Percentiles rank a stretch among this genome's conserved stretches.
Conservation (phyloP, 2,329 filamentous ascomycete species). For the Colletotrichum brevisporum region DNA sequence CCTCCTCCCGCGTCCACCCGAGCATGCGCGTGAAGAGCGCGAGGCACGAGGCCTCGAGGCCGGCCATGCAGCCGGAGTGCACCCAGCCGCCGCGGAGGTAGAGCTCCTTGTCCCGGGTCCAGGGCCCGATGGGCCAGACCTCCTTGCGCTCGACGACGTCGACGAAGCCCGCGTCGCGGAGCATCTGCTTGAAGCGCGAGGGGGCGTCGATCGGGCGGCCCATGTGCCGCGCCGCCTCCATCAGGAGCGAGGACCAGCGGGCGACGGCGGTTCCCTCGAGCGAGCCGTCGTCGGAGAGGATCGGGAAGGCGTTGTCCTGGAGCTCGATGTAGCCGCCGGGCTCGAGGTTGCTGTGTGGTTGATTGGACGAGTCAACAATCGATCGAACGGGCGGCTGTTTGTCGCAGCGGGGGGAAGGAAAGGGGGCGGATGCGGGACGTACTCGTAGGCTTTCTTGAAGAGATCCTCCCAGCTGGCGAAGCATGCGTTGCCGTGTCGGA, state of each 20-base stretch:
- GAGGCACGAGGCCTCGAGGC: slow-evolving; percentile 49
- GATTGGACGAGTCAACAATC: no score
- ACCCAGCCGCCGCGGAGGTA: slow-evolving; percentile 57
- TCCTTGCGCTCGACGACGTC: slow-evolving; percentile 63
- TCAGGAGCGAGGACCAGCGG: slow-evolving; percentile 49
- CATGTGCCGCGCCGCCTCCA: slow-evolving; percentile 30
- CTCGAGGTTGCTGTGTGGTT: slow-evolving; percentile 44
- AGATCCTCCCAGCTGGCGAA: slow-evolving; percentile 68
- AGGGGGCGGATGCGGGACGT: neutral
- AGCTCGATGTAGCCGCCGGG: slow-evolving; percentile 53
- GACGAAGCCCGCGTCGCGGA: slow-evolving; percentile 66
- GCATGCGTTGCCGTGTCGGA: slow-evolving; percentile 66
- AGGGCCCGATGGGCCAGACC: slow-evolving; percentile 63
- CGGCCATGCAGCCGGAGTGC: slow-evolving; percentile 31
- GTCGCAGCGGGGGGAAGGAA: no score
- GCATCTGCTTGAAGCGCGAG: slow-evolving; percentile 51
- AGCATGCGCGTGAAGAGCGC: slow-evolving; percentile 49
- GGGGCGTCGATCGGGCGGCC: slow-evolving; percentile 52
- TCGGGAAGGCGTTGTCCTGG: slow-evolving; percentile 47
- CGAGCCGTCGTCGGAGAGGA: slow-evolving; percentile 50
- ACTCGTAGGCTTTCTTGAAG: slow-evolving; percentile 60
- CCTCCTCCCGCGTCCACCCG: slow-evolving; percentile 50
- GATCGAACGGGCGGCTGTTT: no score
- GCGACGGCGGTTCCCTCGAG: slow-evolving; percentile 46
- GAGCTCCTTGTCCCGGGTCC: slow-evolving; percentile 55